Percentiles rank a stretch among this genome's conserved stretches.
phyloP scores from a whole-genome alignment of 2,329 filamentous ascomycete species.

The Gliomastix tumulicola region DNA sequence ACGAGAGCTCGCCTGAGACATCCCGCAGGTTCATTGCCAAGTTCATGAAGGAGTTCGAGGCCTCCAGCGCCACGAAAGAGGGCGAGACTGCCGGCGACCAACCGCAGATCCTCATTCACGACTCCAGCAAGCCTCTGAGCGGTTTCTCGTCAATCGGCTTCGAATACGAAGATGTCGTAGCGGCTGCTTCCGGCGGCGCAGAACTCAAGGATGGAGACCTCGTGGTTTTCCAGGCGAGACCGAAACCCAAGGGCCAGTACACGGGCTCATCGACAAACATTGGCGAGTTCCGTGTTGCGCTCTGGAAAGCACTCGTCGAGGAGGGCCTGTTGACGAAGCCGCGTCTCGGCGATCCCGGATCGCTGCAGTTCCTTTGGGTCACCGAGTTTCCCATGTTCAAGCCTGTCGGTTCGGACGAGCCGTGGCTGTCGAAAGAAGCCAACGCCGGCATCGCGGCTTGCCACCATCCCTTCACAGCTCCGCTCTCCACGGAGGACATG shows the following conservation, averaged over 20 bases:
- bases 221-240: constrained; percentile 73
- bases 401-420: constrained; percentile 52
- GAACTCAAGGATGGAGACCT: constrained; percentile 59
- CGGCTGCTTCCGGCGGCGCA: constrained; percentile 26
- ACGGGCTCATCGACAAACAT: constrained; percentile 57
- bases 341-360: constrained; percentile 21
- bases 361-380: constrained; percentile 75
- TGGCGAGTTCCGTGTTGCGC: constrained; percentile 63
- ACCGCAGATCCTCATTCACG: constrained; percentile 71
- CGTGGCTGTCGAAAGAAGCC: constrained; percentile 66
- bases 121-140: constrained; percentile 64
- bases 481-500: constrained; percentile 64
- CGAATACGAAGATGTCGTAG: constrained; percentile 52
- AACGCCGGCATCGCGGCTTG: constrained; percentile 75
- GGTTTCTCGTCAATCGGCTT: constrained; percentile 71
- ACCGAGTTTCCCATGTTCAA: constrained; percentile 91
- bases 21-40: constrained; percentile 55
- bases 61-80: too few relatives aligned
- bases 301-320: constrained; percentile 65
- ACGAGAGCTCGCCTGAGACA: constrained; percentile 39
- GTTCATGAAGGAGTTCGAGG: constrained; percentile 63
- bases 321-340: constrained; percentile 43
- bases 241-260: constrained; percentile 50
- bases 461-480: constrained; percentile 94
- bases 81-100: constrained; percentile 70